These are phyloP conservation scores for Handroanthus guayacan DNA, from an alignment of 257 asterid species.

Conservation along the genomic window DNA sequence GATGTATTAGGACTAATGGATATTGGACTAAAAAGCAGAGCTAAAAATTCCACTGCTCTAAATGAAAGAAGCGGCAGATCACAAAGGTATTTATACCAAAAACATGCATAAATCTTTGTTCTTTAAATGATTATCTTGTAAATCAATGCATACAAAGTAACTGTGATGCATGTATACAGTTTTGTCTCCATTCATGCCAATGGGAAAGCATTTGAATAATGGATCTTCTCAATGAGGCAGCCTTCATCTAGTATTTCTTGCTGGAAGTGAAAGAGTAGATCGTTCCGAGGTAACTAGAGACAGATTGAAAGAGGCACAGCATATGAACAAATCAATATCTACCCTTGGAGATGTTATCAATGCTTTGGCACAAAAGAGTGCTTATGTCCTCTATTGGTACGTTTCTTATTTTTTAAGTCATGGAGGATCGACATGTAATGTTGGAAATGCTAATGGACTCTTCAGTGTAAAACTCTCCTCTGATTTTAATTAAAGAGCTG, in stretches of 20 bases:
- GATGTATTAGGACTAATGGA: constrained; percentile 90
- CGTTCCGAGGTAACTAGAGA: constrained; percentile 96
- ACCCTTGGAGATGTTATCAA: constrained; percentile 97
- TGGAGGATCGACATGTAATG: no score
- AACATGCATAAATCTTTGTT: no score
- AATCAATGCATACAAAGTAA: no score
- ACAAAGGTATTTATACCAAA: no score
- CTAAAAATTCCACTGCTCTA: constrained; percentile 92
- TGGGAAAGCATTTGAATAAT: constrained; percentile 88
- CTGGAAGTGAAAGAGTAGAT: constrained; percentile 98
- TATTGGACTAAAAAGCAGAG: constrained; percentile 83
- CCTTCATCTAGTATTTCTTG: constrained; percentile 95
- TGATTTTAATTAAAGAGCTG: no score
- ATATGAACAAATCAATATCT: constrained; percentile 90
- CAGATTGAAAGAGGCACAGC: constrained; percentile 93
- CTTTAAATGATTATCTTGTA: no score
- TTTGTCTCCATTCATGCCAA: constrained; percentile 91
- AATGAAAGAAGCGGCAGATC: constrained; percentile 98
- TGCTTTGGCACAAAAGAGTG: constrained; percentile 87
- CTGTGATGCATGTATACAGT: no score
- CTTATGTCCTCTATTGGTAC: constrained; percentile 93
- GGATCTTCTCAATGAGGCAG: constrained; percentile 77
- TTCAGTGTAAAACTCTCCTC: no score
- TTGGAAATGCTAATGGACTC: no score
- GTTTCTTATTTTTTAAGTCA: no score